phyloP scores from a whole-genome alignment of 208 protist species.

The Leishmania arabica region DNA sequence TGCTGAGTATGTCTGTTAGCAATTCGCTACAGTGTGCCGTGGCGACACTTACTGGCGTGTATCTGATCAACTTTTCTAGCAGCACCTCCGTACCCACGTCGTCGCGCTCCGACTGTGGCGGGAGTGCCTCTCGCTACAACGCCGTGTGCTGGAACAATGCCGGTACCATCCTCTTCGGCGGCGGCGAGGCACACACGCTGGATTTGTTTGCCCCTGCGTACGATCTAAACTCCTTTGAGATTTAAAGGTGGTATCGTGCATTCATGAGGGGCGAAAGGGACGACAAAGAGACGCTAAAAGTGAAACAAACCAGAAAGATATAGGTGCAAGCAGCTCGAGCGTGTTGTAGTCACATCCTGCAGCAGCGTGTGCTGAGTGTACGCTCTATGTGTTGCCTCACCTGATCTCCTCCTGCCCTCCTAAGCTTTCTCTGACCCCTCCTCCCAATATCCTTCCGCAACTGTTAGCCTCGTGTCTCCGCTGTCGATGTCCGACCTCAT shows the following conservation, averaged over 20 bases:
- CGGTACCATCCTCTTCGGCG: conserved; percentile 74
- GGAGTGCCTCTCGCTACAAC: conserved; percentile 67
- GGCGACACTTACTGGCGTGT: conserved; percentile 82
- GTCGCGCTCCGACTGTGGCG: conserved; percentile 62
- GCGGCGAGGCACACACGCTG: conserved; percentile 71
- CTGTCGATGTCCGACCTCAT: neutral
- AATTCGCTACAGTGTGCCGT: conserved; percentile 72
- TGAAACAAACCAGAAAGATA: too few relatives aligned
- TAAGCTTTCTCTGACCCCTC: neutral
- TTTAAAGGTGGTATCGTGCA: conserved; percentile 1
- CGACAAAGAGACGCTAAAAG: neutral
- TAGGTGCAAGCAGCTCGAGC: neutral
- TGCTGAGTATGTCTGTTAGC: conserved; percentile 75
- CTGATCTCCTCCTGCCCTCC: neutral
- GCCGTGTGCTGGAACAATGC: conserved; percentile 73
- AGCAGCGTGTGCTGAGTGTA: neutral
- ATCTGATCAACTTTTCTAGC: conserved; percentile 76
- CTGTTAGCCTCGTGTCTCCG: neutral
- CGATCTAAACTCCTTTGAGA: conserved; percentile 21
- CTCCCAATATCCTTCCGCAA: neutral
- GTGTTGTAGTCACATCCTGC: neutral
- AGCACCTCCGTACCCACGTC: conserved; percentile 42
- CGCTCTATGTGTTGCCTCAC: neutral
- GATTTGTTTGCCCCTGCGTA: conserved; percentile 69
- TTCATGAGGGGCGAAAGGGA: neutral